phyloP scores from a whole-genome alignment of 257 asterid species.

The Nicotiana attenuata region DNA sequence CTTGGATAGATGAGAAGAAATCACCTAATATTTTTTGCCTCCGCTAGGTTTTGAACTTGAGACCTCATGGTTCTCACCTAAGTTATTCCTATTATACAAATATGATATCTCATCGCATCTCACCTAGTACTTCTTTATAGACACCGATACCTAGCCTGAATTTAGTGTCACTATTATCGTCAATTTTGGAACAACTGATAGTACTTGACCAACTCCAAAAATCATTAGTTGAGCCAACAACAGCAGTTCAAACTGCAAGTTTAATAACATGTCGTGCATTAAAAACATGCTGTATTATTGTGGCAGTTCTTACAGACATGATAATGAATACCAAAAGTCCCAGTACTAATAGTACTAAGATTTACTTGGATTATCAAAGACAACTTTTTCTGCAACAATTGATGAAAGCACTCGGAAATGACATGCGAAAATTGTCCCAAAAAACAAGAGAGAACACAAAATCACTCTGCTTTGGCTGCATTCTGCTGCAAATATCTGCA shows the following conservation, averaged over 20 bases:
- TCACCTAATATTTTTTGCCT: too few species aligned
- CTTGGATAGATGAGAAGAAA: too few species aligned
- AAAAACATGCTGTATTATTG: not conserved
- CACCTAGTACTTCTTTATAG: too few species aligned
- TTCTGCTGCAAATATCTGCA: slow-evolving; percentile 14
- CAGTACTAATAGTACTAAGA: not conserved
- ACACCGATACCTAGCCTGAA: not conserved
- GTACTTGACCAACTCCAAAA: not conserved
- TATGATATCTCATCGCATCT: too few species aligned
- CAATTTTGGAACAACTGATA: too few species aligned
- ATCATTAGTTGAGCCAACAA: not conserved
- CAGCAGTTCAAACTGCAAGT: not conserved
- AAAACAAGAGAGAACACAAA: not conserved
- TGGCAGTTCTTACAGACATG: not conserved
- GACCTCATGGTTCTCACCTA: too few species aligned
- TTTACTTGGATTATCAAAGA: not conserved
- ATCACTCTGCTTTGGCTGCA: slow-evolving; percentile 13
- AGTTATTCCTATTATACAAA: too few species aligned
- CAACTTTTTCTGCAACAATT: not conserved
- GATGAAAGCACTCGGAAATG: not conserved
- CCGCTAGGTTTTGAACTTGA: too few species aligned
- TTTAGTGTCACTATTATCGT: not conserved
- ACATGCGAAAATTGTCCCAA: not conserved
- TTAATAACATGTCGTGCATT: not conserved
- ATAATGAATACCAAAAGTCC: not conserved